A percentile compares a stretch with the other conserved stretches of the same genome.
Evolutionary conservation across 768 basidiomycete species (phyloP).

Genomic region (Tubosaeta brunneosetosa): DNA sequence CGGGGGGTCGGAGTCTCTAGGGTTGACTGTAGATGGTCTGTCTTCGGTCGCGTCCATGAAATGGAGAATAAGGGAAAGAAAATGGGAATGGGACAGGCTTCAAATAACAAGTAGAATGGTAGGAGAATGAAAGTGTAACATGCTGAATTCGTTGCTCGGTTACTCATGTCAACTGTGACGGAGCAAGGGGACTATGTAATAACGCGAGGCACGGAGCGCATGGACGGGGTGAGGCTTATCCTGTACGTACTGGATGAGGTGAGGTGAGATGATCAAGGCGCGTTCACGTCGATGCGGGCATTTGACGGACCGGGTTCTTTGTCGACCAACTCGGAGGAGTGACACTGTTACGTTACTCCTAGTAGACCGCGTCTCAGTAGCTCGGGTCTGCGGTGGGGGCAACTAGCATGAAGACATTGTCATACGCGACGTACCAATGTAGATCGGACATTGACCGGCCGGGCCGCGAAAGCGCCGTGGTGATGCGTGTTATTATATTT

Average conservation of each 20-base stretch:
- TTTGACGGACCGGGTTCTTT: neutral
- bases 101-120: neutral
- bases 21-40: neutral
- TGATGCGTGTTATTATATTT: neutral
- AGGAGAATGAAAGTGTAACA: neutral
- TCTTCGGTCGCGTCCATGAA: constrained; percentile 6
- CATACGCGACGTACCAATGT: too few relatives aligned
- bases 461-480: neutral
- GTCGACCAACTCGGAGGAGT: neutral
- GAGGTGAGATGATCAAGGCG: neutral
- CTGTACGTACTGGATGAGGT: neutral
- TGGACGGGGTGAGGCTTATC: neutral
- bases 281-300: neutral
- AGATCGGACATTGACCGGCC: neutral
- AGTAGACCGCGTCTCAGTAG: too few relatives aligned
- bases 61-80: neutral
- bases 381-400: too few relatives aligned
- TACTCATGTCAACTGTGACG: neutral
- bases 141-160: constrained; percentile 1
- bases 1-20: neutral
- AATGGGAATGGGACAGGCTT: neutral
- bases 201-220: neutral
- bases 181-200: neutral
- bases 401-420: too few relatives aligned
- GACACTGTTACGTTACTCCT: neutral